A percentile compares a stretch with the other conserved stretches of the same genome.
phyloP scores from a whole-genome alignment of 1,139 yeast species.

The Tardiomyces blankii region DNA sequence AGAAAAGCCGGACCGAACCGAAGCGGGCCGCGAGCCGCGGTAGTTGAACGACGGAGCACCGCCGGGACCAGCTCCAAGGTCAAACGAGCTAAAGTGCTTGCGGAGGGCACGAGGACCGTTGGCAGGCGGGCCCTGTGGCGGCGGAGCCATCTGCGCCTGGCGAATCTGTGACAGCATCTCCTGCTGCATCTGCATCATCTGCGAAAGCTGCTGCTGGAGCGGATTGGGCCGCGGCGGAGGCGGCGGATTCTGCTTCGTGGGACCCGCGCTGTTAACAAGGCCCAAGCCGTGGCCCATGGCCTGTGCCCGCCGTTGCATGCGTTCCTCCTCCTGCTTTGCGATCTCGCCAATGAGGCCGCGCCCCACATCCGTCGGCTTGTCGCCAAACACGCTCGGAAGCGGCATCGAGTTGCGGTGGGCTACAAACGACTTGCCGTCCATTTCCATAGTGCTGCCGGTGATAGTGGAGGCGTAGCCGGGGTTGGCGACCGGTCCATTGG shows the following conservation, averaged over 20 bases:
- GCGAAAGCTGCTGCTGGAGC: slow-evolving; percentile 11
- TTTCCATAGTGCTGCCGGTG: background rate
- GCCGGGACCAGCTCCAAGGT: slow-evolving; percentile 8
- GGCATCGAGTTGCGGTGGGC: slow-evolving; percentile 7
- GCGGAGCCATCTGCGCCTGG: slow-evolving; percentile 3
- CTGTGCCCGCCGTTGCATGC: slow-evolving; percentile 10
- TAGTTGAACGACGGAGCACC: slow-evolving; percentile 14
- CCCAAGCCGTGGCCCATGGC: background rate
- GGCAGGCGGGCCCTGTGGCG: slow-evolving; percentile 3
- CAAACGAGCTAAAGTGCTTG: slow-evolving; percentile 13
- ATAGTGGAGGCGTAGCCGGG: background rate
- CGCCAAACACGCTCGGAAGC: slow-evolving; percentile 19
- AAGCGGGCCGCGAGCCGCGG: slow-evolving; percentile 3
- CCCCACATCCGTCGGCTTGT: slow-evolving; percentile 11
- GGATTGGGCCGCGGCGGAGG: slow-evolving; percentile 5
- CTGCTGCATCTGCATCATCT: slow-evolving; percentile 12
- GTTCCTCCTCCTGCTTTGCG: slow-evolving; percentile 29
- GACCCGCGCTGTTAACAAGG: slow-evolving; percentile 1
- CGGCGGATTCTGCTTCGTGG: background rate
- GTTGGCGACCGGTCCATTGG: background rate
- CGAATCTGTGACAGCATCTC: slow-evolving; percentile 10
- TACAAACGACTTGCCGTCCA: slow-evolving; percentile 2
- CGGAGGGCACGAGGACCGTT: slow-evolving; percentile 1
- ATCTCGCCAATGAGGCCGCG: slow-evolving; percentile 32
- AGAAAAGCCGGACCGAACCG: slow-evolving; percentile 1